Percentiles rank a stretch among this genome's conserved stretches.
These are phyloP conservation scores for Biscogniauxia mediterranea DNA, from an alignment of 2,329 filamentous ascomycete genomes.

Conservation along the genomic window DNA sequence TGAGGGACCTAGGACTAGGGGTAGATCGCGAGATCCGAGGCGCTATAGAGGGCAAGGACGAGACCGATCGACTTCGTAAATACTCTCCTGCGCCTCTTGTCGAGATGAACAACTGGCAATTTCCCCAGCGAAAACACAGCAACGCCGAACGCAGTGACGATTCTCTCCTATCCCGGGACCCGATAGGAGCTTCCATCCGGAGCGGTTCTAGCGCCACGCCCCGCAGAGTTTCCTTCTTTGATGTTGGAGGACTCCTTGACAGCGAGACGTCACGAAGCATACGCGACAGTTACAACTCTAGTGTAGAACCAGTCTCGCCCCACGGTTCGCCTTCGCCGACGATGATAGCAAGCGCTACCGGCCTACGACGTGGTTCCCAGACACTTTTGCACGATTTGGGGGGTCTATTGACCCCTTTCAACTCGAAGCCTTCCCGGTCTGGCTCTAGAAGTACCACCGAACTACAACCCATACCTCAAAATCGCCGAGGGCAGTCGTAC, in stretches of 20 bases:
- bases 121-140: conserved; percentile 40
- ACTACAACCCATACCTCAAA: conserved; percentile 46
- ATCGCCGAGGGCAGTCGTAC: conserved; percentile 35
- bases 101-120: conserved; percentile 48
- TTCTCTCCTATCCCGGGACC: conserved; percentile 39
- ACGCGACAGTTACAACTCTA: conserved; percentile 43
- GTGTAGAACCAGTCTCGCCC: conserved; percentile 38
- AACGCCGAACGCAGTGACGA: conserved; percentile 44
- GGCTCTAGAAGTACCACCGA: conserved; percentile 40
- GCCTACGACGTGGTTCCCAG: conserved; percentile 53
- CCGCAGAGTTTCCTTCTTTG: conserved; percentile 74
- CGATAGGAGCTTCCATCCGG: conserved; percentile 34
- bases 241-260: conserved; percentile 75
- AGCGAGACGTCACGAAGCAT: conserved; percentile 40
- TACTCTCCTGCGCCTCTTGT: conserved; percentile 38
- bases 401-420: conserved; percentile 48
- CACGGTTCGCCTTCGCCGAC: conserved; percentile 41
- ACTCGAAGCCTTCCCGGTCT: conserved; percentile 31
- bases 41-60: conserved; percentile 13
- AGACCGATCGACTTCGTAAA: conserved; percentile 29
- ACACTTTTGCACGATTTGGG: conserved; percentile 59
- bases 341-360: conserved; percentile 43
- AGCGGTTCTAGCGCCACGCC: conserved; percentile 45
- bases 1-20: conserved; percentile 73
- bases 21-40: conserved; percentile 53